Evolutionary conservation across 805 yeast species (phyloP).

Genomic region (Barnettozyma botsteinii): DNA sequence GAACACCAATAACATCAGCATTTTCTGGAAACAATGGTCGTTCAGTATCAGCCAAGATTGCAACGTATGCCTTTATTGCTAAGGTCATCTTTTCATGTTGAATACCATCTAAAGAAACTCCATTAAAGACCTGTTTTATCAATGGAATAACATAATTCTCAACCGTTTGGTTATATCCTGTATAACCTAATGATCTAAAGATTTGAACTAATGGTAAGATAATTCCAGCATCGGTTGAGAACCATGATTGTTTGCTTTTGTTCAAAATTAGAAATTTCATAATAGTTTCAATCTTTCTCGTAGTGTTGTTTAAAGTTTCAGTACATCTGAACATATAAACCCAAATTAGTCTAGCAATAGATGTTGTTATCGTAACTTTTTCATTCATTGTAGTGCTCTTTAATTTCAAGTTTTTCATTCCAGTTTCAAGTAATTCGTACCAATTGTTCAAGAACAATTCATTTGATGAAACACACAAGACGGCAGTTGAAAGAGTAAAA

Average conservation of each 20-base stretch:
- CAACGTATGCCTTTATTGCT: slow-evolving; percentile 63
- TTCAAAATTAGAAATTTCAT: slow-evolving; percentile 51
- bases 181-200: slow-evolving; percentile 71
- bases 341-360: slow-evolving; percentile 78
- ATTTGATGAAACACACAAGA: slow-evolving; percentile 75
- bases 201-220: slow-evolving; percentile 65
- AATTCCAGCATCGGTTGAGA: slow-evolving; percentile 54
- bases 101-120: slow-evolving; percentile 51
- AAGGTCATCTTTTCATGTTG: slow-evolving; percentile 67
- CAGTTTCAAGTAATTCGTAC: slow-evolving; percentile 61
- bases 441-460: slow-evolving; percentile 68
- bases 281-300: slow-evolving; percentile 66
- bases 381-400: slow-evolving; percentile 39
- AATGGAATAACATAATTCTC: slow-evolving; percentile 75
- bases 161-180: slow-evolving; percentile 70
- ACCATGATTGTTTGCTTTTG: slow-evolving; percentile 71
- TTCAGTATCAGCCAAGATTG: slow-evolving; percentile 61
- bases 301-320: slow-evolving; percentile 83
- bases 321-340: slow-evolving; percentile 81
- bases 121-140: slow-evolving; percentile 55
- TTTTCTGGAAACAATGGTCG: slow-evolving; percentile 71
- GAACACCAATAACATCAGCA: slow-evolving; percentile 28
- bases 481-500: slow-evolving; percentile 61
- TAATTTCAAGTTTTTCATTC: slow-evolving; percentile 57
- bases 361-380: slow-evolving; percentile 53